Evolutionary conservation across 371 early-diverging fungal species (phyloP), one percentile per base, ranked within the genome.

Genomic region (Aphelidium insulamus): DNA sequence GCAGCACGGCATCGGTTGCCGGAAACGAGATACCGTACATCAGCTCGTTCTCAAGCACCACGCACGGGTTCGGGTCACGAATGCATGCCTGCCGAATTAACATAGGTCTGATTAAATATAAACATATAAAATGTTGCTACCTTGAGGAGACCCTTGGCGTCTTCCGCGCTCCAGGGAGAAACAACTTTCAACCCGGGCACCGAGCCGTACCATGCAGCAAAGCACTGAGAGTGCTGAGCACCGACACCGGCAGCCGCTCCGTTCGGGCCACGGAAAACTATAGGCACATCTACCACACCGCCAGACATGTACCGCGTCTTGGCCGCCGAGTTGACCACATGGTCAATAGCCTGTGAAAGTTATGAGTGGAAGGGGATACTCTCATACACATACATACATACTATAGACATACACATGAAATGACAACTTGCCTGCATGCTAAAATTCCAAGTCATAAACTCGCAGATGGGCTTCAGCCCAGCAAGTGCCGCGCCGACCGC

Each of bases 401-500:
- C 23, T 32, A 10, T 30, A 7, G 12, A 27, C 4, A 30, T 3
- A 15, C 27, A 14, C 29, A 11, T 8, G 7, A 9, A 29, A 10
- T 12, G 17, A 2, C 20, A 32, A 19, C 35, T 51, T 59, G 80
- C 84, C 72, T 98, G 99, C 84, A 99, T 83, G 28, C 95, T 80
- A 71, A 99, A 99, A 77, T 95, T 97, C 66, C 83, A 95, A 32
- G 99, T 97, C 99, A 99, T 99, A 66, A 95, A 99, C 57, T 99
- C 98, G 66, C 94, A 90, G 41, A 99, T 73, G 26, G 99, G 99
- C 66, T 77, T 82, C 27, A 97, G 66, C 21, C 99, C 99, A 39
- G 73, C 60, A 41, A 91, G 71, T 21, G 92, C 90, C 25, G 97
- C 76, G 40, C 99, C 99, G 29, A 92, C 79, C 48, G 97, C 99